Conservation (phyloP, 768 basidiomycete species). For the Lentinula guzmanii region DNA sequence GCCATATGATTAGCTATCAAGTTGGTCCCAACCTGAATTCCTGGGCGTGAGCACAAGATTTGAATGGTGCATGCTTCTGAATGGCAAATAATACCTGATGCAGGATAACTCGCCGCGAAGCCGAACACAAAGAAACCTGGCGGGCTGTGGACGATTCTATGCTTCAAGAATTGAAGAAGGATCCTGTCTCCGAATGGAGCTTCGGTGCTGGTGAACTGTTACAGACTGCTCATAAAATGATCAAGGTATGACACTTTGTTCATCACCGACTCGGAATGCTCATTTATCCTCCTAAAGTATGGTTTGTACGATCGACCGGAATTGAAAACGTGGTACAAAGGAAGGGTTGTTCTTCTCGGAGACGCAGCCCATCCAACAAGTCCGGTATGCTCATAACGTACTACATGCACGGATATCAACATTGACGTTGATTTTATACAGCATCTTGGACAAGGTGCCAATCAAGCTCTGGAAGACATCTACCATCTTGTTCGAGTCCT, state of each 20-base stretch:
- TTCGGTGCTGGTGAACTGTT: conserved; percentile 15
- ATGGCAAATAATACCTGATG: neutral
- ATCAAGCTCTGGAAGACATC: conserved; percentile 38
- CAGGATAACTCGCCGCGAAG: conserved; percentile 29
- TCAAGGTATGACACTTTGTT: conserved; percentile 11
- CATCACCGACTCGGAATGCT: neutral
- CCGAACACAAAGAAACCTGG: conserved; percentile 36
- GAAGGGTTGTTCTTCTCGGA: conserved; percentile 34
- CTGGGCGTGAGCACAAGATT: conserved; percentile 27
- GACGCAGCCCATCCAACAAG: conserved; percentile 43
- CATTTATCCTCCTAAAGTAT: conserved; percentile 19
- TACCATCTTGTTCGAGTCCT: conserved; percentile 29
- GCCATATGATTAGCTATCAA: conserved; percentile 30
- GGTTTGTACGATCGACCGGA: conserved; percentile 39
- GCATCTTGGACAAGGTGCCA: conserved; percentile 42
- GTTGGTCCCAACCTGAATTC: conserved; percentile 22
- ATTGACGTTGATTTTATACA: conserved; percentile 11
- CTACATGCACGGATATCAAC: neutral
- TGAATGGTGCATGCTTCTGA: too few species aligned
- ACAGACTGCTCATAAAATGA: conserved; percentile 9
- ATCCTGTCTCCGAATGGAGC: conserved; percentile 8
- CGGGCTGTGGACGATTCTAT: conserved; percentile 23
- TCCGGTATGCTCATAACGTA: conserved; percentile 25
- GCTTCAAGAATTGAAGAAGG: conserved; percentile 8
- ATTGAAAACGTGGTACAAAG: conserved; percentile 32